These are phyloP conservation scores for Alternaria dauci DNA, from an alignment of 2,329 filamentous ascomycete species.

Conservation along the genomic window DNA sequence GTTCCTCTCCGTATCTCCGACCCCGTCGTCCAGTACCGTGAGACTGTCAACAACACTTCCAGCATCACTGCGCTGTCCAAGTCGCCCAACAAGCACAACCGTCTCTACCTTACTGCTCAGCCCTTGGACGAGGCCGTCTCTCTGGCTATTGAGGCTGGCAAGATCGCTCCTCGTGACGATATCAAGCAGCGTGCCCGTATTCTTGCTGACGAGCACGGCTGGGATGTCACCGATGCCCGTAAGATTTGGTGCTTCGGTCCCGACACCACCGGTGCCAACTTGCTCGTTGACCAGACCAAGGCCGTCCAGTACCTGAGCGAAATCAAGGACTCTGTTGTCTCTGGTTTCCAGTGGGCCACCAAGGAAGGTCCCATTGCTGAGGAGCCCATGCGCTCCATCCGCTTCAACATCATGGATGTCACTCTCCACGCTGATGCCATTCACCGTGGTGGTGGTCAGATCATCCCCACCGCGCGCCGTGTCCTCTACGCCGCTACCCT, in stretches of 20 bases:
- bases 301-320: conserved; percentile 99
- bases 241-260: conserved; percentile 99
- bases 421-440: conserved; percentile 99
- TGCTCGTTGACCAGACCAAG: conserved; percentile 99
- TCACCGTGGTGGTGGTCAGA: conserved; percentile 98
- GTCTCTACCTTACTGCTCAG: conserved; percentile 94
- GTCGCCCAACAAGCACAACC: conserved; percentile 99
- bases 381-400: conserved; percentile 95
- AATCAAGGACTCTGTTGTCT: conserved; percentile 99
- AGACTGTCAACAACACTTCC: conserved; percentile 85
- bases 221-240: conserved; percentile 99
- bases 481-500: conserved; percentile 93
- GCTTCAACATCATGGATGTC: conserved; percentile 99
- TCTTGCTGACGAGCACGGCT: conserved; percentile 95
- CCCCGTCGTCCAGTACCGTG: conserved; percentile 98
- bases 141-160: conserved; percentile 88
- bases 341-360: conserved; percentile 99
- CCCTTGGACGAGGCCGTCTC: conserved; percentile 92
- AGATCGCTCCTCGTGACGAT: conserved; percentile 94
- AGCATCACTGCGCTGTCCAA: conserved; percentile 98
- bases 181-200: conserved; percentile 98
- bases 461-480: conserved; percentile 98
- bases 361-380: conserved; percentile 97
- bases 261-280: conserved; percentile 96
- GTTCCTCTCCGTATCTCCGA: conserved; percentile 97